Percentiles rank a stretch among this genome's conserved stretches.
Conservation (phyloP, 2,329 filamentous ascomycete genomes). For the Achaetomium macrosporum region DNA sequence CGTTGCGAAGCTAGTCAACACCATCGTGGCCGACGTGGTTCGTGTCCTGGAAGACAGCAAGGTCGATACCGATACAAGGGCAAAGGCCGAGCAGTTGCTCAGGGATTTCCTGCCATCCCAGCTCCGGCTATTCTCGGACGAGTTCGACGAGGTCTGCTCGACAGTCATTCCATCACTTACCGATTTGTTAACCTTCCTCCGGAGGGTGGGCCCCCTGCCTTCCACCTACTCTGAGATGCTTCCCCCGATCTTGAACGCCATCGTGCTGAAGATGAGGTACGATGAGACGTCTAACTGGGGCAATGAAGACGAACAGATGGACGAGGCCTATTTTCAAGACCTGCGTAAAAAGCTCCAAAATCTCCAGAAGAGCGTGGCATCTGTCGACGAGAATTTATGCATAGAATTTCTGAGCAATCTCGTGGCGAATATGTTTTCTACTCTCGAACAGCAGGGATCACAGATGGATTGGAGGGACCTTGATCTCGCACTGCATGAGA, state of each 20-base stretch:
- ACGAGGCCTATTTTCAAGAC: conserved; percentile 96
- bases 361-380: conserved; percentile 86
- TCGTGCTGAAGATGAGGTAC: conserved; percentile 94
- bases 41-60: conserved; percentile 68
- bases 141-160: conserved; percentile 97
- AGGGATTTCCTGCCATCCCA: conserved; percentile 80
- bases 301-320: conserved; percentile 87
- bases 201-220: conserved; percentile 71
- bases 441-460: conserved; percentile 65
- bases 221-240: conserved; percentile 75
- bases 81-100: conserved; percentile 74
- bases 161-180: conserved; percentile 90
- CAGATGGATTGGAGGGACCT: conserved; percentile 91
- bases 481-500: conserved; percentile 88
- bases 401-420: conserved; percentile 82
- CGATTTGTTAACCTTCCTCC: conserved; percentile 84
- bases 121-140: conserved; percentile 91
- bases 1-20: conserved; percentile 93
- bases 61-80: conserved; percentile 57
- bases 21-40: conserved; percentile 78
- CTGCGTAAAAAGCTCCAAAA: conserved; percentile 83
- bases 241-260: conserved; percentile 80
- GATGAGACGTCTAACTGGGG: conserved; percentile 94
- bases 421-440: conserved; percentile 80
- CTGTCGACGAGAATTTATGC: conserved; percentile 81